Conservation (phyloP, 371 early-diverging fungal genomes). For the Saksenaea oblongispora region DNA sequence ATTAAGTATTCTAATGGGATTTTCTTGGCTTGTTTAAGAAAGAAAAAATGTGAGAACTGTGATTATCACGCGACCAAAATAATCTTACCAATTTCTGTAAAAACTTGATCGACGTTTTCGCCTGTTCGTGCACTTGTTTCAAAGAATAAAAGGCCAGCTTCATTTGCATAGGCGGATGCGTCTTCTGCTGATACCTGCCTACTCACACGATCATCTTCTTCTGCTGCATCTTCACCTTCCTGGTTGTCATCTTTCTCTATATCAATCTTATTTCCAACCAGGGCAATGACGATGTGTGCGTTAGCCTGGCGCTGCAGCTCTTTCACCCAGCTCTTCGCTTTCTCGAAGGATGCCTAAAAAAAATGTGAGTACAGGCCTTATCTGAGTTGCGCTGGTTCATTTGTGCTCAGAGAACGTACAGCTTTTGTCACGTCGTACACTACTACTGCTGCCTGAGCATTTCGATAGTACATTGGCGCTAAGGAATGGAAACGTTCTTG, state of each 20-base stretch:
- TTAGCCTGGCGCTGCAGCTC: conserved; percentile 96
- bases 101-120: conserved; percentile 77
- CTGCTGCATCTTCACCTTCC: conserved; percentile 31
- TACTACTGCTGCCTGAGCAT: conserved; percentile 95
- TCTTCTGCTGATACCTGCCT: conserved; percentile 72
- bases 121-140: conserved; percentile 92
- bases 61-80: conserved; percentile 6
- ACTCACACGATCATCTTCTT: conserved; percentile 34
- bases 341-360: conserved; percentile 84
- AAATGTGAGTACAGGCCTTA: not conserved
- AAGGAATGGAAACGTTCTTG: conserved; percentile 92
- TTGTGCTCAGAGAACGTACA: conserved; percentile 33
- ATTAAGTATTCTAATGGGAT: conserved; percentile 21
- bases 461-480: conserved; percentile 99
- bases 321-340: conserved; percentile 98
- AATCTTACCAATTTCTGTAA: conserved; percentile 51
- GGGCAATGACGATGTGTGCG: conserved; percentile 93
- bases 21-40: conserved; percentile 14
- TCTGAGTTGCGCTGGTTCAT: conserved; percentile 8
- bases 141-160: conserved; percentile 78
- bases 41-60: not conserved
- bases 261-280: conserved; percentile 97
- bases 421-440: conserved; percentile 95
- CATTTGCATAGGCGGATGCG: conserved; percentile 81
- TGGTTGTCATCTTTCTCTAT: conserved; percentile 54